Percentiles rank a stretch among this genome's conserved stretches.
Conservation (phyloP, 106 monocot species). For the Phalaenopsis aphrodite region DNA sequence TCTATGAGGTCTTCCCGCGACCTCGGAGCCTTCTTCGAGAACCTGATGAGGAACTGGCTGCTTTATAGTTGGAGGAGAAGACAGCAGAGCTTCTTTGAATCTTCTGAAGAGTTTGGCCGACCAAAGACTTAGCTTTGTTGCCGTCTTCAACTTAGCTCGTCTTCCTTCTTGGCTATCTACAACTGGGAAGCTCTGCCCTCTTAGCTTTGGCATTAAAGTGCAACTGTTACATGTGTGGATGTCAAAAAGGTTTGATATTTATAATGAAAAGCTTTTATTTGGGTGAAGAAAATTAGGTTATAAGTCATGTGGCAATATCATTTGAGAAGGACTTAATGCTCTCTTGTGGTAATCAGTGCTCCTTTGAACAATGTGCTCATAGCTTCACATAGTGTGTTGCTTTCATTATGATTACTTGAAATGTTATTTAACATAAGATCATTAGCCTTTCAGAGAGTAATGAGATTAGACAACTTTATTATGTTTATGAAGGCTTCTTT, state of each 20-base stretch:
- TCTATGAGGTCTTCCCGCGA: not conserved
- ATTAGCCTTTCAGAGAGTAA: not conserved
- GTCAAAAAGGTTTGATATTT: not conserved
- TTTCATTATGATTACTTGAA: not conserved
- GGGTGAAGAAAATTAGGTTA: too few relatives aligned
- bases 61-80: not conserved
- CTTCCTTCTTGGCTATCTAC: too few relatives aligned
- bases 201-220: not conserved
- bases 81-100: not conserved
- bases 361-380: not conserved
- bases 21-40: not conserved
- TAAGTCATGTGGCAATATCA: too few relatives aligned
- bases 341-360: not conserved
- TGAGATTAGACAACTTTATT: too few relatives aligned
- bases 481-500: too few relatives aligned
- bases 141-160: not conserved
- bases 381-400: not conserved
- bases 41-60: not conserved
- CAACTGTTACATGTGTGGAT: not conserved
- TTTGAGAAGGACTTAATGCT: not conserved
- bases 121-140: constrained; percentile 1
- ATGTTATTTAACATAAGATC: not conserved
- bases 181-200: not conserved
- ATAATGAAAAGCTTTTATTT: not conserved
- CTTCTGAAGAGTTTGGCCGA: constrained; percentile 1